A percentile compares a stretch with the other conserved stretches of the same genome.
phyloP scores from a whole-genome alignment of 2,329 filamentous ascomycete species.

The Fusarium xylarioides region DNA sequence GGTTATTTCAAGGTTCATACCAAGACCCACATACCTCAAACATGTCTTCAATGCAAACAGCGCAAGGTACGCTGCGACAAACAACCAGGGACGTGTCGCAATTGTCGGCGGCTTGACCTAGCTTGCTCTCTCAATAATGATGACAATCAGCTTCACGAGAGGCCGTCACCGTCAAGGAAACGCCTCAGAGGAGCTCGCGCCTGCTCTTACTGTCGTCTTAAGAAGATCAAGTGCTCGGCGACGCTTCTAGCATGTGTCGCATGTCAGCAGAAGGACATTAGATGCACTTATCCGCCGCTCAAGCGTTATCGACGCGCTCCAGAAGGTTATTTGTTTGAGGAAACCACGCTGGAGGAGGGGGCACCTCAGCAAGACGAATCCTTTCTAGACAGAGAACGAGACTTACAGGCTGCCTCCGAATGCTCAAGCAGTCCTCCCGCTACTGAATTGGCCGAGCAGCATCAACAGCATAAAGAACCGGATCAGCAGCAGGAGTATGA shows the following conservation, averaged over 20 bases:
- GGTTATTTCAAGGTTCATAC: neutral
- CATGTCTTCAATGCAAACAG: neutral
- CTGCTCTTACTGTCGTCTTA: neutral
- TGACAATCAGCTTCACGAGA: accelerated
- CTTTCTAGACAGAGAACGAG: neutral
- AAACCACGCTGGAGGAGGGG: neutral
- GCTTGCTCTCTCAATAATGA: neutral
- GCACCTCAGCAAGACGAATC: neutral
- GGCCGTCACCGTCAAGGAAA: neutral
- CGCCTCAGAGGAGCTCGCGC: neutral
- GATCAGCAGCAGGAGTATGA: neutral
- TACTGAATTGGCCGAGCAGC: neutral
- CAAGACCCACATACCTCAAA: neutral
- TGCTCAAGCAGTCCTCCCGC: neutral
- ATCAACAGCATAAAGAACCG: neutral
- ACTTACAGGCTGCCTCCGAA: neutral
- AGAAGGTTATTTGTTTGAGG: neutral
- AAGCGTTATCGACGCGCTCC: neutral
- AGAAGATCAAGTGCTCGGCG: neutral
- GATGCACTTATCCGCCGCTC: neutral
- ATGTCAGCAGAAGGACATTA: neutral
- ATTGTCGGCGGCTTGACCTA: neutral
- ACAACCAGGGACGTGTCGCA: neutral
- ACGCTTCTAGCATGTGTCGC: neutral
- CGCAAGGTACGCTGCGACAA: neutral